Evolutionary conservation across 1,284 basidiomycete species (phyloP), one percentile per base, ranked within the genome.

Genomic region (Leccinum cinnamomeum): DNA sequence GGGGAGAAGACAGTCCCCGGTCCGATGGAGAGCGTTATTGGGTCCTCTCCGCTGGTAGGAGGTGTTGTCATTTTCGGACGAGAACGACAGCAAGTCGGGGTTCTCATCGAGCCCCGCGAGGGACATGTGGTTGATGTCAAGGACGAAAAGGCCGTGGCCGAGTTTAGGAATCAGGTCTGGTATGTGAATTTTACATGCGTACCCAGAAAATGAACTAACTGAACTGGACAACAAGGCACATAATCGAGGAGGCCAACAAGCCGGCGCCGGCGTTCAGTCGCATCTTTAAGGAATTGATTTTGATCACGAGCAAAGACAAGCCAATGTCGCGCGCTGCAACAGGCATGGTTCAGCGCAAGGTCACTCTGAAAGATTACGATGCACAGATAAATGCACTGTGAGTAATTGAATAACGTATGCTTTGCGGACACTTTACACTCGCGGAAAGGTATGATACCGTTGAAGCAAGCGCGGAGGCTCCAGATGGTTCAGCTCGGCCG

Each of bases 11-110:
- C 72, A 2, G 73, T 77, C 0, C 77, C 77, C 7, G 64, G 68
- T 12, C 70, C 69, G 0, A 73, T 75, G 65, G 78, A 78, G 58
- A 65, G 61, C 2, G 11, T 74, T 5, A 71, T 66, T 2, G 60
- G 39, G 7, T 66, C 70, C 11, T 62, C 63, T 2, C 59, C 63
- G 1, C 50, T 65, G 0, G 70, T 82, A 7, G 61, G 69, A 7
- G 76, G 70, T 0, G 71, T 70, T 7, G 59, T 80, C 35, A 71
- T 83, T 67, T 83, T 81, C 23, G 81, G 82, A 18, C 67, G 75
- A 1, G 76, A 70, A 12, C 76, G 72, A 11, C 70, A 74, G 23
- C 76, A 79, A 61, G 69, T 76, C 6, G 81, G 82, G 1, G 64
- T 80, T 28, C 69, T 82, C 50, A 65, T 83, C 53, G 79, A 82